These are phyloP conservation scores for Fusarium sp. DNA, from an alignment of 2,329 filamentous ascomycete genomes.

Conservation along the genomic window DNA sequence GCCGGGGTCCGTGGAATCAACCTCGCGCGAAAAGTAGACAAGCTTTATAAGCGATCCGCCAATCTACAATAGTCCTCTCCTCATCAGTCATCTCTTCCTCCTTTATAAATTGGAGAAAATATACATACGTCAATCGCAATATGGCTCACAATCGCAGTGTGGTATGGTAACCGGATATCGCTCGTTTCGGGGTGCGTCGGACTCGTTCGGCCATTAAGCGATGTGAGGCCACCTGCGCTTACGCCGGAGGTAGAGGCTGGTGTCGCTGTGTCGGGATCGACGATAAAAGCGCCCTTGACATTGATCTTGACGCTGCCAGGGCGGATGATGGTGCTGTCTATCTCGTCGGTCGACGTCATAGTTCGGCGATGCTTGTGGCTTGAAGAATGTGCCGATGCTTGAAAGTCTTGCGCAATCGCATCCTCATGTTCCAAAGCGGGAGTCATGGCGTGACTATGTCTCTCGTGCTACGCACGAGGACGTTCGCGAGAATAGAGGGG, in stretches of 20 bases:
- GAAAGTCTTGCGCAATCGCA: conserved; percentile 24
- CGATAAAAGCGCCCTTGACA: conserved; percentile 95
- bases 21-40: conserved; percentile 95
- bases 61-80: conserved; percentile 68
- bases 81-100: conserved; percentile 25
- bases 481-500: conserved; percentile 15
- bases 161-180: conserved; percentile 95
- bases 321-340: conserved; percentile 69
- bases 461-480: conserved; percentile 8
- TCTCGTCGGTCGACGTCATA: conserved; percentile 65
- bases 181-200: conserved; percentile 76
- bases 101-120: conserved; percentile 16
- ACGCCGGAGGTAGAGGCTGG: conserved; percentile 54
- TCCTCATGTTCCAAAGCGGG: conserved; percentile 43
- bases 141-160: conserved; percentile 94
- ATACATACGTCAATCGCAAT: conserved; percentile 90
- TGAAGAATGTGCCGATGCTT: conserved; percentile 17
- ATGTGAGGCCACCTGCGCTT: conserved; percentile 31
- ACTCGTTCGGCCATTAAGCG: conserved; percentile 57
- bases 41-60: conserved; percentile 95
- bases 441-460: conserved; percentile 31
- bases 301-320: conserved; percentile 90
- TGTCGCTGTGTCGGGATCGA: conserved; percentile 78
- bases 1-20: conserved; percentile 80
- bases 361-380: conserved; percentile 44